These are phyloP conservation scores for Meredithiella fracta DNA, from an alignment of 2,329 filamentous ascomycete genomes.

Conservation along the genomic window DNA sequence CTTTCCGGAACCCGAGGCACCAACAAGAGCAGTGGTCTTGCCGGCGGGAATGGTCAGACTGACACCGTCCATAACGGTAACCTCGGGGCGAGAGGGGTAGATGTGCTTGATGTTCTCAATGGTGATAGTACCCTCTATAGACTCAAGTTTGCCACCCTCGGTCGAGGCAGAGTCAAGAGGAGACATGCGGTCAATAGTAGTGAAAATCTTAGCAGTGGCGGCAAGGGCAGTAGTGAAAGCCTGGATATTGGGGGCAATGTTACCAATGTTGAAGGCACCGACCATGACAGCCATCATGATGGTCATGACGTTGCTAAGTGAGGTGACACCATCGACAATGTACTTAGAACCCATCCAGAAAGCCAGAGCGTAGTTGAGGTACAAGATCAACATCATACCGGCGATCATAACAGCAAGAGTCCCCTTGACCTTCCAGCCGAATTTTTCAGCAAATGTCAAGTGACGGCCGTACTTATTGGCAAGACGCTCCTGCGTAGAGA, in stretches of 20 bases:
- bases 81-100: constrained; percentile 83
- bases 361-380: constrained; percentile 70
- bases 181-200: constrained; percentile 76
- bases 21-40: constrained; percentile 84
- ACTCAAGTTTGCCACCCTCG: constrained; percentile 54
- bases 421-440: constrained; percentile 60
- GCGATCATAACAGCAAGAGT: constrained; percentile 64
- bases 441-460: constrained; percentile 54
- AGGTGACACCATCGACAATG: constrained; percentile 47
- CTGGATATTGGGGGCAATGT: constrained; percentile 69
- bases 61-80: constrained; percentile 73
- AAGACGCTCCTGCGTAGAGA: constrained; percentile 85
- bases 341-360: constrained; percentile 80
- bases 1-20: constrained; percentile 87
- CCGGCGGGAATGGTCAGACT: constrained; percentile 67
- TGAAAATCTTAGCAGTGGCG: constrained; percentile 81
- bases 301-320: constrained; percentile 57
- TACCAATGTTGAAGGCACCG: constrained; percentile 79
- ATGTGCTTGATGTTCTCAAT: constrained; percentile 77
- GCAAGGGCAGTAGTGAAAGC: constrained; percentile 72
- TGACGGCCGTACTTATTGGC: constrained; percentile 70
- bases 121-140: constrained; percentile 62
- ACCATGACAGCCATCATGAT: constrained; percentile 87
- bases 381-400: constrained; percentile 67
- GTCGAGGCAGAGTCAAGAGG: constrained; percentile 62